Evolutionary conservation across 176 grass and related monocot genomes (phyloP), one percentile per base, ranked within the genome.

Genomic region (Musa schizocarpa): DNA sequence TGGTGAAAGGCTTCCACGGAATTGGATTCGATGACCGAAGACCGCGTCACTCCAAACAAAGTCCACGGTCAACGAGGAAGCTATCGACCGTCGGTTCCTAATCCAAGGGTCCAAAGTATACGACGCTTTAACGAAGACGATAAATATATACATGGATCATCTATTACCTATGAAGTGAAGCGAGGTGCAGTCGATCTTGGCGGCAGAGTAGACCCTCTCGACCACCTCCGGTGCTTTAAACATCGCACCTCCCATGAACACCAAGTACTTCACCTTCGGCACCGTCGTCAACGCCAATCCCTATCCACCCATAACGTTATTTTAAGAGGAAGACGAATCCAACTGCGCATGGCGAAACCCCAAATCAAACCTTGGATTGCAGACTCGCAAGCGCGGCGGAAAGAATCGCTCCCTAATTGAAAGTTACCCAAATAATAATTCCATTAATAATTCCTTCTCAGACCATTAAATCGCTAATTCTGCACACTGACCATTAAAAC

Each of bases 121-220:
- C 3, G 8, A 69, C 13, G 26, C 2, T 27, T 27, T 27, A 27
- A 27, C 26, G 26, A 27, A 27, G 26, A 27, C 26, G 26, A 27
- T 27, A 27, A 27, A 27, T 27, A 27, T 27, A 27, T 27, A 27
- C 26, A 27, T 43, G 11, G 19, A 14, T 12, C 13, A 68, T 7
- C 13, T 58, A 43, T 16, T 93, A 97, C 93, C 93, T 10, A 93
- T 78, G 75, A 93, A 88, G 68, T 97, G 93, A 66, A 97, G 77
- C 25, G 93, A 88, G 43, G 82, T 49, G 83, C 86, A 89, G 11
- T 84, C 63, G 19, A 93, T 80, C 77, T 89, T 87, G 76, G 86
- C 77, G 74, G 87, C 74, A 55, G 77, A 74, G 69, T 97, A 97
- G 1, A 90, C 88, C 74, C 85, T 87, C 11, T 88, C 90, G 9